Base-by-base conservation (phyloP, 257 asterid species). In the Solanum tacnaense region DNA sequence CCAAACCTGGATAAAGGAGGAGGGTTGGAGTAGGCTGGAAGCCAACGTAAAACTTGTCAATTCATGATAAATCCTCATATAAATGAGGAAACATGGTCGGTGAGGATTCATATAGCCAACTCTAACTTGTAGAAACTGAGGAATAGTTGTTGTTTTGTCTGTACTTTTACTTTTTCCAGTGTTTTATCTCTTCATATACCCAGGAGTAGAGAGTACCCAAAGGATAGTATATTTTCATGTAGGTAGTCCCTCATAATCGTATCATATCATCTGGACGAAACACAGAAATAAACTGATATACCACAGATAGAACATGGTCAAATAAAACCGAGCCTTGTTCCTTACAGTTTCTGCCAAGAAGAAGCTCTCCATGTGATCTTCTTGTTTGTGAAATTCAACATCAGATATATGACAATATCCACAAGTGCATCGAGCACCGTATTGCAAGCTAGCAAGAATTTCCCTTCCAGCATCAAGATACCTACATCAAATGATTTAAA, bases 331-430 rank as follows among this genome's bases (percentile, higher is more conserved):
- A 0, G 65, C 27, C 67, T 79, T 79, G 15, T 58, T 71, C 85
- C 98, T 89, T 92, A 96, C 99, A 75, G 99, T 97, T 93, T 97
- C 99, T 1, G 99, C 99, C 93, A 97, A 93, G 91, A 97, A 97
- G 91, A 97, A 97, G 93, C 99, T 97, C 91, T 97, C 99, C 99
- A 97, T 97, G 92, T 94, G 96, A 92, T 97, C 99, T 92, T 97
- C 99, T 91, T 96, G 99, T 91, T 87, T 93, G 90, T 95, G 99
- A 89, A 92, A 87, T 91, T 97, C 99, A 36, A 97, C 99, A 92
- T 97, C 99, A 82, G 98, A 93, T 93, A 97, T 96, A 91, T 96
- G 99, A 86, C 99, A 96, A 93, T 97, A 97, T 88, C 99, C 99
- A 84, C 99, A 97, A 20, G 94, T 92, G 94, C 99, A 97, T 87